Percentiles rank a stretch among this genome's conserved stretches.
phyloP scores from a whole-genome alignment of 768 basidiomycete genomes.

The Tricholoma bakamatsutake region DNA sequence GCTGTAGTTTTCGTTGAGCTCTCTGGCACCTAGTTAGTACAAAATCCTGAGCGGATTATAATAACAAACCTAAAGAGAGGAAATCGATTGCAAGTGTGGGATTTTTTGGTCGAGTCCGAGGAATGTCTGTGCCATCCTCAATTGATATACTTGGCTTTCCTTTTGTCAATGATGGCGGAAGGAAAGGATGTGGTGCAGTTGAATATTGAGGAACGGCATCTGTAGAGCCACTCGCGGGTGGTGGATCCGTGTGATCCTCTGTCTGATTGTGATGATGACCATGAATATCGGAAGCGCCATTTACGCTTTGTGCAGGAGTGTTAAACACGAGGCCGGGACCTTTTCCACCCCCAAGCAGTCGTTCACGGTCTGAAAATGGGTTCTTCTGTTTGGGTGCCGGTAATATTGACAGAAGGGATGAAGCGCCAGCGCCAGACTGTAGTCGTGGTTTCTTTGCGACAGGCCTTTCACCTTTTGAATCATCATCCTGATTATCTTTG shows the following conservation, averaged over 20 bases:
- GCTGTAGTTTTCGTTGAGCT: slow-evolving; percentile 16
- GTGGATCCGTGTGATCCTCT: slow-evolving; percentile 3
- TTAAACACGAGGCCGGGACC: slow-evolving; percentile 61
- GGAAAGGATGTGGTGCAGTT: slow-evolving; percentile 40
- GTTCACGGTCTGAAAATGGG: slow-evolving; percentile 30
- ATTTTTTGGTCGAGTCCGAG: slow-evolving; percentile 12
- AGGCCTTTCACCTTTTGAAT: slow-evolving; percentile 35
- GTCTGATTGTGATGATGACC: slow-evolving; percentile 21
- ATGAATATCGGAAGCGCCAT: slow-evolving; percentile 1
- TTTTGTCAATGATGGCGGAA: slow-evolving; percentile 54
- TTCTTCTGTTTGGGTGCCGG: slow-evolving; percentile 63
- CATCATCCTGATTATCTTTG: slow-evolving; percentile 34
- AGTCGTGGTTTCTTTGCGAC: slow-evolving; percentile 54
- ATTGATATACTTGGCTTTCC: slow-evolving; percentile 55
- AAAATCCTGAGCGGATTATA: neutral
- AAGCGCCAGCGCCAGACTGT: slow-evolving; percentile 52
- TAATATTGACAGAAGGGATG: slow-evolving; percentile 65
- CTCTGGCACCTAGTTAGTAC: slow-evolving; percentile 5
- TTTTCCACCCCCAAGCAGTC: slow-evolving; percentile 60
- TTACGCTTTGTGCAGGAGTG: slow-evolving; percentile 13
- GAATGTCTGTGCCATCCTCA: slow-evolving; percentile 28
- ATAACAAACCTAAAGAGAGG: slow-evolving; percentile 56
- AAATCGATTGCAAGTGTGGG: slow-evolving; percentile 48
- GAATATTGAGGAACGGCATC: neutral
- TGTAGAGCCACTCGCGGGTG: neutral